Evolutionary conservation across 2,329 filamentous ascomycete species (phyloP).

Genomic region (Parafenestella ontariensis): DNA sequence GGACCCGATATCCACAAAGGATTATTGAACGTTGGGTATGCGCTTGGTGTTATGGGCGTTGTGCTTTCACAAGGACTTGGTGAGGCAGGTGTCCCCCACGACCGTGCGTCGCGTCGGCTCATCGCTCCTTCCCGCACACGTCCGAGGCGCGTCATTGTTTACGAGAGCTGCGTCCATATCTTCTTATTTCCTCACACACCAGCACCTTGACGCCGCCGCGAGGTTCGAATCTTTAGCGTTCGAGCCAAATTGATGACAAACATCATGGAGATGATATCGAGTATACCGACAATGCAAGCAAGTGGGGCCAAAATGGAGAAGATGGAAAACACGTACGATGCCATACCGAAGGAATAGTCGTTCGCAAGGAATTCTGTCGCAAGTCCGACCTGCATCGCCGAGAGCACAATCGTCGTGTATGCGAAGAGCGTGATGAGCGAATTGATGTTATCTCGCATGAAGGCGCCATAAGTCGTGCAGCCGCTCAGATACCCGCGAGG

Average conservation of each 20-base stretch:
- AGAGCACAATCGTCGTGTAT: conserved; percentile 35
- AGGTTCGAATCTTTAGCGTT: conserved; percentile 20
- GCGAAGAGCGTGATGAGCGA: conserved; percentile 32
- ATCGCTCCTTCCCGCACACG: neutral
- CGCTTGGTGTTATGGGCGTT: no score
- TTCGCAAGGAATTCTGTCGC: conserved; percentile 19
- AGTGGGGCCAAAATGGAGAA: conserved; percentile 33
- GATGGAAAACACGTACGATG: conserved; percentile 28
- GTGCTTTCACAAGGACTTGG: no score
- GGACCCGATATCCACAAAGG: no score
- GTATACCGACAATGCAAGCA: conserved; percentile 17
- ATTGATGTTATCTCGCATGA: conserved; percentile 31
- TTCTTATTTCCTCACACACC: conserved; percentile 14
- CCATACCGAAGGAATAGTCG: conserved; percentile 26
- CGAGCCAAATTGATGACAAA: conserved; percentile 22
- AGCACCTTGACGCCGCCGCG: conserved; percentile 19
- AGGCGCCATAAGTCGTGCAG: conserved; percentile 33
- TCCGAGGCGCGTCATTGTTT: neutral
- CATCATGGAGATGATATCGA: conserved; percentile 15
- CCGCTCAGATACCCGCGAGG: conserved; percentile 27
- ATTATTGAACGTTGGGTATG: no score
- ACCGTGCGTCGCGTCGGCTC: neutral
- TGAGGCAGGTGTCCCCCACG: no score
- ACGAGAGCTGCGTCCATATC: neutral
- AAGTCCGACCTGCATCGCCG: conserved; percentile 36